Evolutionary conservation across 2,329 filamentous ascomycete species (phyloP), one percentile per base, ranked within the genome.

Genomic region (Thermochaetoides dissita): DNA sequence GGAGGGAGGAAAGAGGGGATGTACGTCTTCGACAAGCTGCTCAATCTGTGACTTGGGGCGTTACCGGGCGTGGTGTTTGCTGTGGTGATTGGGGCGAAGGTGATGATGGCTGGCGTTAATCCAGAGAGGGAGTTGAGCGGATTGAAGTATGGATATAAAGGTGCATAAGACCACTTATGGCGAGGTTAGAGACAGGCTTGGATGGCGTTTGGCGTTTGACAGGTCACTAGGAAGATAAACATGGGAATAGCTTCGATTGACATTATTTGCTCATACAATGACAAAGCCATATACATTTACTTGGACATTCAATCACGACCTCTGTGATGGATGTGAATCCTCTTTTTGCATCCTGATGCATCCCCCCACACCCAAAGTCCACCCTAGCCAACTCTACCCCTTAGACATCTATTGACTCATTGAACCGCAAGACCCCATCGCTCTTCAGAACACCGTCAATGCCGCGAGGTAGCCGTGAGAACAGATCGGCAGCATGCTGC

Each of bases 351-450:
- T 24, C 17, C 17, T 5, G 5, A 24, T 24, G 17, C 17, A 24
- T 24, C 17, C 17, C 17, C 17, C 17, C 17, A 3, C 17, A 24
- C 17, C 17, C 17, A 24, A 24, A 24, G 17, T 5, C 17, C 17
- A 24, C 17, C 17, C 17, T 24, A 24, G 17, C 17, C 17, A 24
- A 24, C 17, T 24, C 17, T 24, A 12, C 6, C 31, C 17, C 34
- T 61, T 65, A 76, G 59, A 76, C 70, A 56, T 88, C 83, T 67
- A 96, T 86, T 48, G 81, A 86, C 63, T 95, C 88, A 59, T 89
- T 93, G 62, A 98, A 98, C 52, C 84, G 74, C 59, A 98, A 64
- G 49, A 96, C 83, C 8, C 89, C 91, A 57, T 93, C 87, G 38
- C 74, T 76, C 64, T 79, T 86, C 57, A 96, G 66, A 47, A 93